Evolutionary conservation across 129 eudicot genomes (phyloP), one percentile per base, ranked within the genome.

Genomic region (Oenanthe sinensis): DNA sequence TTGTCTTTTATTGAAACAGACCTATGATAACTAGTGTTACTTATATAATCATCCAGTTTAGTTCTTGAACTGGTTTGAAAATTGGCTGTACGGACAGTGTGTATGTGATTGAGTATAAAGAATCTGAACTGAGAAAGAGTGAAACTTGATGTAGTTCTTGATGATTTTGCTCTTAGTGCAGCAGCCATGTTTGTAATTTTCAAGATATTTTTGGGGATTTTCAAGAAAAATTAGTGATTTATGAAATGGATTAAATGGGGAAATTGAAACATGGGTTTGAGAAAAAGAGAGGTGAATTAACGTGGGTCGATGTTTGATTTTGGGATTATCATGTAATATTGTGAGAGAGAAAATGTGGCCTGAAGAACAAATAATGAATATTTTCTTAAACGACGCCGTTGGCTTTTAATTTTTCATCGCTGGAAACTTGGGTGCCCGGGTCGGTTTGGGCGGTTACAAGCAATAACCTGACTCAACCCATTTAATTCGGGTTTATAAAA

Each of bases 101-200:
- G 89, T 84, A 74, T 79, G 50, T 85, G 86, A 78, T 80, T 85
- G 78, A 85, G 84, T 47, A 88, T 83, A 49, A 88, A 92, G 88
- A 86, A 84, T 85, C 94, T 84, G 77, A 92, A 87, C 83, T 95
- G 97, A 20, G 91, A 85, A n/a, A 86, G 78, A 15, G 92, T 87
- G 28, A 85, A 46, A 30, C 79, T 84, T 42, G 90, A 87, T 22
- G 89, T 74, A 19, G 83, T 89, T 65, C 90, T 85, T 17, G 90
- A 77, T 71, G 99, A 92, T 80, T 92, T 95, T 67, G 96, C 90
- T 84, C 99, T 85, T 37, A 95, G 75, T 47, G 88, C 97, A 78
- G 90, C 96, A 68, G 97, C 97, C 99, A 95, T 95, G 86, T 0
- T 10, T 24, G 36, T 24, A 58, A 36, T 0, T 84, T 22, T n/a